Base-by-base conservation (phyloP, 768 basidiomycete species). In the Boletus huronensis region DNA sequence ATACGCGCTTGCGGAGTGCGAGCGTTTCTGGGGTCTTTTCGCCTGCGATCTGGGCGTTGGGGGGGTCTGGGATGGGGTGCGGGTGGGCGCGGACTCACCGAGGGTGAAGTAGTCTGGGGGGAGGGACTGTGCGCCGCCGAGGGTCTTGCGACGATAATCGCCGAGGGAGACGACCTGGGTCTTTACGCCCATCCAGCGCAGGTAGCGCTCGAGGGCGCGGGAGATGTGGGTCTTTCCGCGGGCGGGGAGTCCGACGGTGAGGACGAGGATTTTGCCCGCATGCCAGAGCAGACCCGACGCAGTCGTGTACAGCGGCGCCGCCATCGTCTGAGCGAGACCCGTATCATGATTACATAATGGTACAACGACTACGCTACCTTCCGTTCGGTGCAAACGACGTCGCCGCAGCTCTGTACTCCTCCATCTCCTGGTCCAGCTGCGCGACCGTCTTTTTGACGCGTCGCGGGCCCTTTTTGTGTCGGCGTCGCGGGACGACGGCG, bases 131-230 rank as follows among this genome's bases (percentile, higher is more conserved):
- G 93, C 90, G 0, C 89, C 87, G 8, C 97, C 97, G 16, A 98
- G 75, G 0, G 85, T 83, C 77, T 93, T 92, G 49, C 97, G 75
- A 43, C 97, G 83, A 71, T 96, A 94, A 72, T 99, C 97, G 21
- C 97, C 97, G 10, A 99, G 77, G 6, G 93, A 95, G 52, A 98
- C 86, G 50, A 98, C 97, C 58, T 88, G 83, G 0, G 93, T 96
- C 72, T 96, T 98, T 50, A 99, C 91, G 29, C 97, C 97, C 72
- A 93, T 90, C 97, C 97, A 99, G 70, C 93, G 81, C 1, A 99
- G 81, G 72, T 99, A 99, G n/a, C 97, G 84, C 70, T 98, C 96
- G 13, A 98, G 79, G 7, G 96, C 87, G 36, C 95, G 82, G 1
- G 94, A 96, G 53, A 98, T 93, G 70, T 99, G 97, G 0, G 97